Percentiles rank a stretch among this genome's conserved stretches.
Conservation (phyloP, 2,329 filamentous ascomycete species). For the Fusarium papillatum region DNA sequence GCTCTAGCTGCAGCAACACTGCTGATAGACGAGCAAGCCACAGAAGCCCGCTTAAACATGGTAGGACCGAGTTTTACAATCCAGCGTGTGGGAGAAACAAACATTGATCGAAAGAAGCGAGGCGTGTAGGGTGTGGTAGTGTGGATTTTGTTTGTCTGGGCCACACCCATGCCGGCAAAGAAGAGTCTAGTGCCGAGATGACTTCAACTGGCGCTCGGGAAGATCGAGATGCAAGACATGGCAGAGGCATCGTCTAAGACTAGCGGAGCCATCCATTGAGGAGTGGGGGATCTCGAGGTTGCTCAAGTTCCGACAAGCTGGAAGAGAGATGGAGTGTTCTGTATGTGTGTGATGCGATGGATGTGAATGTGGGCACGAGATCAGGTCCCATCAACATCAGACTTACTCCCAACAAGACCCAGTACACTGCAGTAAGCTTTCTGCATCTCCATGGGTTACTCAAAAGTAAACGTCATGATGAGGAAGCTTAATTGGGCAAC, state of each 20-base stretch:
- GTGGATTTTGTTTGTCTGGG: conserved; percentile 26
- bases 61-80: conserved; percentile 16
- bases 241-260: conserved; percentile 30
- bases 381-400: conserved; percentile 7
- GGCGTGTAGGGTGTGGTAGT: background rate
- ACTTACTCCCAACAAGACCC: background rate
- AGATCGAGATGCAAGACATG: conserved; percentile 48
- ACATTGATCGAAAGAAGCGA: conserved; percentile 13
- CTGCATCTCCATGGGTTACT: conserved; percentile 38
- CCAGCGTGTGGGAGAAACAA: conserved; percentile 21
- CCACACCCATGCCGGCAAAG: conserved; percentile 27
- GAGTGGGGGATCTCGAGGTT: conserved; percentile 32
- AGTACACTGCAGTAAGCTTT: background rate
- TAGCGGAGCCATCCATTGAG: conserved; percentile 29
- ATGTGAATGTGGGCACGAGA: conserved; percentile 3
- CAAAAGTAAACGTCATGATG: conserved; percentile 35
- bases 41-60: too few species aligned
- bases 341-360: background rate
- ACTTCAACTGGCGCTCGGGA: conserved; percentile 44
- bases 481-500: conserved; percentile 35
- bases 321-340: background rate
- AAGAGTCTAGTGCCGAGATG: conserved; percentile 41
- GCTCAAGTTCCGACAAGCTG: conserved; percentile 9
- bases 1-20: background rate
- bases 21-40: background rate